phyloP scores from a whole-genome alignment of 352 stramenopile genomes.

The Phytophthora fragariae region DNA sequence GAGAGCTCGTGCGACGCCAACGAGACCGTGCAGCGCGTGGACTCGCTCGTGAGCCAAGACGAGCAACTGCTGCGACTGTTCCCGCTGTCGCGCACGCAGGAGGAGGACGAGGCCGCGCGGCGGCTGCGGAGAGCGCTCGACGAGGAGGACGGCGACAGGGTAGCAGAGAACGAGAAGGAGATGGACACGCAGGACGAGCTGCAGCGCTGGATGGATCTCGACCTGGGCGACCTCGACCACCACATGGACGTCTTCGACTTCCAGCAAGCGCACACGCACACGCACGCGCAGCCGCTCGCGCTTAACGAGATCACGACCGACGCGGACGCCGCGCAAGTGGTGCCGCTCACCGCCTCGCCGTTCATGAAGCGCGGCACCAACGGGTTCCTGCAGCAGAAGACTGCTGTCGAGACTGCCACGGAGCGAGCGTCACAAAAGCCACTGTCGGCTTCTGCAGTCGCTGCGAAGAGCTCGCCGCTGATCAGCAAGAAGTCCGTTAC shows the following conservation, averaged over 20 bases:
- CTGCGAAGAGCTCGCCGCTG: slow-evolving; percentile 33
- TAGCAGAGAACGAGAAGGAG: slow-evolving; percentile 43
- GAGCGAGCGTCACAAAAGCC: slow-evolving; percentile 29
- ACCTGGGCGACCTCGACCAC: slow-evolving; percentile 61
- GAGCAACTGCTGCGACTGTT: slow-evolving; percentile 64
- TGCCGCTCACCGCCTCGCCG: slow-evolving; percentile 31
- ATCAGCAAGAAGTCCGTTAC: slow-evolving; percentile 61
- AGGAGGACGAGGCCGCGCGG: slow-evolving; percentile 34
- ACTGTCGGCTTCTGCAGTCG: slow-evolving; percentile 3
- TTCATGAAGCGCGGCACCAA: slow-evolving; percentile 45
- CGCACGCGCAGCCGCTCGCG: slow-evolving; percentile 27
- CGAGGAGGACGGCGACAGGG: slow-evolving; percentile 31
- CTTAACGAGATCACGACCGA: slow-evolving; percentile 27
- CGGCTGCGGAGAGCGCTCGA: slow-evolving; percentile 34
- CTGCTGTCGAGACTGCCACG: slow-evolving; percentile 9
- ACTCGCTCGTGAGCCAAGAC: slow-evolving; percentile 72
- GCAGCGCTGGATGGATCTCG: slow-evolving; percentile 69
- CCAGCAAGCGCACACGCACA: slow-evolving; percentile 36
- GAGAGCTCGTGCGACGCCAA: slow-evolving; percentile 69
- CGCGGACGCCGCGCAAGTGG: slow-evolving; percentile 12
- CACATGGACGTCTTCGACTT: slow-evolving; percentile 65
- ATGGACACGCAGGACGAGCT: slow-evolving; percentile 63
- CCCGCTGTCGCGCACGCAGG: slow-evolving; percentile 44
- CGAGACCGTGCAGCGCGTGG: slow-evolving; percentile 70
- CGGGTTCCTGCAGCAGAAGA: slow-evolving; percentile 35